Evolutionary conservation across 2,329 filamentous ascomycete genomes (phyloP).

Genomic region (Sporothrix brasiliensis): DNA sequence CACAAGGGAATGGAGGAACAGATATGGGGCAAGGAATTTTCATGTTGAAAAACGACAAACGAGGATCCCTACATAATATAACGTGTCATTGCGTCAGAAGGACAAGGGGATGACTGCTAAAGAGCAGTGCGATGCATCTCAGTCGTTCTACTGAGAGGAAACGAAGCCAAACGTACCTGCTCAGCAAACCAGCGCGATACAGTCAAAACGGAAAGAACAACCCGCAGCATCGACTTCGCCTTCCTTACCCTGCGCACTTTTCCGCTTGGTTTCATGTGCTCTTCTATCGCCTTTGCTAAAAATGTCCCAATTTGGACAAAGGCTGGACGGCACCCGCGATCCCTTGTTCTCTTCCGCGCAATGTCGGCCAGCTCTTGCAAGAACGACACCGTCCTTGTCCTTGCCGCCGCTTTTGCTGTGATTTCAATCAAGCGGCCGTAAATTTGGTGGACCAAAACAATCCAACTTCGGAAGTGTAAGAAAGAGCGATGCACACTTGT

Average conservation of each 20-base stretch:
- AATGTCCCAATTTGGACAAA: conserved; percentile 14
- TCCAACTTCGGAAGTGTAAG: neutral
- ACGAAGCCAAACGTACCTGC: neutral
- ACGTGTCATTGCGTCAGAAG: neutral
- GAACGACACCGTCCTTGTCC: neutral
- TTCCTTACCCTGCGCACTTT: conserved; percentile 1
- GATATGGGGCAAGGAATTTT: neutral
- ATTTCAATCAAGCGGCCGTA: conserved; percentile 3
- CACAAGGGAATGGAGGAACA: neutral
- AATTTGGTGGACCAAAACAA: neutral
- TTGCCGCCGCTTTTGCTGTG: neutral
- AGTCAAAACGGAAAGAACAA: neutral
- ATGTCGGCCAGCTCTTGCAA: neutral
- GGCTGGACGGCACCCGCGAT: neutral
- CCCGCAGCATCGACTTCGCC: neutral
- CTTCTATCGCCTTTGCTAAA: neutral
- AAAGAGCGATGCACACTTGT: neutral
- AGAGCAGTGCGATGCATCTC: neutral
- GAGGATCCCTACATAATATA: neutral
- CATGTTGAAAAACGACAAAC: neutral
- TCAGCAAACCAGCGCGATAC: neutral
- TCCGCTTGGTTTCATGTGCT: conserved; percentile 14
- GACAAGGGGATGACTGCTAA: neutral
- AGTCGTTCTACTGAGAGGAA: neutral
- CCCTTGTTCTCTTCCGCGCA: neutral